Conservation (phyloP, 176 grass and related monocot species). For the Oryza rufipogon region DNA sequence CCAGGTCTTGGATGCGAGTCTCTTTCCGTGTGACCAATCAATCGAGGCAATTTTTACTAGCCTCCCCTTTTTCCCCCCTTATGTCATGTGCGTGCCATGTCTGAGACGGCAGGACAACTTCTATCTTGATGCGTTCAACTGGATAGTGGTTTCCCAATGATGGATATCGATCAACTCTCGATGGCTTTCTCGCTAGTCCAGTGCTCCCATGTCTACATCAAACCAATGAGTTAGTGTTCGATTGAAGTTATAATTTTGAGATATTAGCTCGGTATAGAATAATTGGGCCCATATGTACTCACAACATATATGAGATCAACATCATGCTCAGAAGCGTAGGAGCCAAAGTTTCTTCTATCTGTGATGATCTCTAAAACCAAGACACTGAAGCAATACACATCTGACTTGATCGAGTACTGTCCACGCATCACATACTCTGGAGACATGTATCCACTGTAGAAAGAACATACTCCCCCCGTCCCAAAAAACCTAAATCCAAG, state of each 20-base stretch:
- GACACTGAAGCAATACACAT: neutral
- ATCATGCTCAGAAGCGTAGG: neutral
- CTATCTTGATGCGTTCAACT: neutral
- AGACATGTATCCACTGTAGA: slow-evolving; percentile 2
- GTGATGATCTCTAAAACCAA: slow-evolving; percentile 16
- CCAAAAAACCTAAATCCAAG: no score
- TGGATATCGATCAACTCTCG: slow-evolving; percentile 18
- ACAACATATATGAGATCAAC: neutral
- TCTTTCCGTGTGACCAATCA: no score
- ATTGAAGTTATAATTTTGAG: no score
- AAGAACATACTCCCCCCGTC: no score
- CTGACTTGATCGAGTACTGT: slow-evolving; percentile 15
- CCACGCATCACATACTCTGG: slow-evolving; percentile 43
- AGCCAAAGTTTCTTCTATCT: neutral
- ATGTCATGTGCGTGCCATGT: no score
- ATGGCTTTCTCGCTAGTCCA: neutral
- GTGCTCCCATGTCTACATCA: slow-evolving; percentile 36
- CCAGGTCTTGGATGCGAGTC: no score
- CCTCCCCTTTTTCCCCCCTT: no score
- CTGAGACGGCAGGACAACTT: no score
- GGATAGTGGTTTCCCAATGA: neutral
- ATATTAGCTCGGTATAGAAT: no score
- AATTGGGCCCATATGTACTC: neutral
- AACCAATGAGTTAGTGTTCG: neutral
- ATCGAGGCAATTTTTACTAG: no score